Conservation (phyloP, 1,139 yeast genomes). For the Taiozyma sp. region DNA sequence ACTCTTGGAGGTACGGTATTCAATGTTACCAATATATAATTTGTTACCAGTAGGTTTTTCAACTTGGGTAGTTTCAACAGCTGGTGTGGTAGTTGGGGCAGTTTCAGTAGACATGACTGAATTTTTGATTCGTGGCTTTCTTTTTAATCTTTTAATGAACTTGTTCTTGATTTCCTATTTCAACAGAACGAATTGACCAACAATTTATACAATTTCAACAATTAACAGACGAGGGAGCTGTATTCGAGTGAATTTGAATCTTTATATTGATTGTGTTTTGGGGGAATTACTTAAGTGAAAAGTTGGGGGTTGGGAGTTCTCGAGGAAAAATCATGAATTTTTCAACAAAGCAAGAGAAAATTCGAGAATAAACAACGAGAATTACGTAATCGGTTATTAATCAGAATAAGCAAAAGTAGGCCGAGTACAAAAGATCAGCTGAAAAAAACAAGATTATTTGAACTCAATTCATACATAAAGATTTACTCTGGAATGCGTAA, state of each 20-base stretch:
- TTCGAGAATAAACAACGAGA: not conserved
- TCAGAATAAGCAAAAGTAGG: not conserved
- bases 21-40: constrained; percentile 23
- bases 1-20: constrained; percentile 17
- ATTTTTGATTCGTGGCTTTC: not conserved
- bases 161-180: not conserved
- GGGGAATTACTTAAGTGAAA: not conserved
- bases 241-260: not conserved
- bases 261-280: not conserved
- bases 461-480: not conserved
- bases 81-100: not conserved
- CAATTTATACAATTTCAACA: not conserved
- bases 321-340: not conserved
- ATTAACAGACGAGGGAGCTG: not conserved
- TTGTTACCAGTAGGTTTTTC: constrained; percentile 9
- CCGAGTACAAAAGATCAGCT: too few species aligned
- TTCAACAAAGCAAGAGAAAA: not conserved
- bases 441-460: not conserved
- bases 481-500: constrained; percentile 37
- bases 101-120: constrained; percentile 1
- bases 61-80: not conserved
- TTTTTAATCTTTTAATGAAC: not conserved
- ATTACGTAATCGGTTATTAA: not conserved
- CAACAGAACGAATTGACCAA: not conserved
- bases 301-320: not conserved